A percentile compares a stretch with the other conserved stretches of the same genome.
Conservation (phyloP, 2,329 filamentous ascomycete genomes). For the Zymoseptoria ardabiliae region DNA sequence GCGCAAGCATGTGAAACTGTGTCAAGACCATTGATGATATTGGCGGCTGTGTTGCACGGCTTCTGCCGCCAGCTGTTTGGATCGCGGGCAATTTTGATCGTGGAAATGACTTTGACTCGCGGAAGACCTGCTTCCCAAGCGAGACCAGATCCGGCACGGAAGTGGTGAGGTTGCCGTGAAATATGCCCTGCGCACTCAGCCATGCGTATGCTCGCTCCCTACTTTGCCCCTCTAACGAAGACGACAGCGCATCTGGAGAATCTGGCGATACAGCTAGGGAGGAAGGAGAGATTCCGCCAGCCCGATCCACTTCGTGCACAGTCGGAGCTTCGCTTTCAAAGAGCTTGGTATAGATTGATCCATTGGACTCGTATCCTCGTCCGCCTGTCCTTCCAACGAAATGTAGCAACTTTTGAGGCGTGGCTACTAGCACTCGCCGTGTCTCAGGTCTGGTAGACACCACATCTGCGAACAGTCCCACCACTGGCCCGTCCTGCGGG, state of each 20-base stretch:
- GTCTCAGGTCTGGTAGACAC: constrained; percentile 62
- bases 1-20: constrained; percentile 83
- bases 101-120: constrained; percentile 69
- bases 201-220: constrained; percentile 75
- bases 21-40: constrained; percentile 78
- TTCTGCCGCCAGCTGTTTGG: constrained; percentile 57
- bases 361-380: constrained; percentile 67
- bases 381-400: constrained; percentile 70
- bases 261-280: constrained; percentile 72
- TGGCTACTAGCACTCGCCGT: constrained; percentile 71
- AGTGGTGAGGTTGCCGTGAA: constrained; percentile 68
- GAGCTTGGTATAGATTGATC: constrained; percentile 76
- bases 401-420: constrained; percentile 70
- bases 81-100: constrained; percentile 64
- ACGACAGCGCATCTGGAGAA: constrained; percentile 42
- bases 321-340: constrained; percentile 82
- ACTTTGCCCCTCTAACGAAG: constrained; percentile 14
- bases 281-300: constrained; percentile 55
- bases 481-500: constrained; percentile 72
- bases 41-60: constrained; percentile 59
- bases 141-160: constrained; percentile 52
- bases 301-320: constrained; percentile 62
- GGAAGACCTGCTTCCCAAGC: constrained; percentile 67
- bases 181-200: constrained; percentile 79
- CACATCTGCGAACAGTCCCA: constrained; percentile 76